Base-by-base conservation (phyloP, 345 rosid species). In the Aethionema arabicum region DNA sequence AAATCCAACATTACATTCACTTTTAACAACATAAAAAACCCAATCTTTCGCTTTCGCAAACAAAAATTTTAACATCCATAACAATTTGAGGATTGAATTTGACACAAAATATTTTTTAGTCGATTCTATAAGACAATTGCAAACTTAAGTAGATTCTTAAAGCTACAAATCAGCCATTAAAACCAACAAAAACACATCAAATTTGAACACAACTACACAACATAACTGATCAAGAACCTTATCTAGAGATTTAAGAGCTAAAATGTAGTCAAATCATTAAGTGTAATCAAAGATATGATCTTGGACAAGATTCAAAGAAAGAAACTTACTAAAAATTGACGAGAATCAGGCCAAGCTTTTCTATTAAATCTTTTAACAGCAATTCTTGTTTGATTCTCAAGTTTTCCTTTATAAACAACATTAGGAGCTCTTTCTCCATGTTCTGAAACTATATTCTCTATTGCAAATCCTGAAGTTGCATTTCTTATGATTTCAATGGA, bases 381-480 rank as follows among this genome's bases (percentile, higher is more conserved):
- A 56, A 90, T 78, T 13, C 83, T 68, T 79, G 52, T 83, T 60
- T 79, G 83, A 67, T 80, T 82, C 65, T 83, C 92, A 38, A 90
- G 67, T 77, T 90, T 90, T 48, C 95, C 95, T 67, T 78, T 85
- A 41, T 90, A 90, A 38, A 87, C 97, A 66, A 85, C 85, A 67
- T 87, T 90, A 1, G 95, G 97, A 69, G 93, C 95, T 76, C 82
- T 87, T 73, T 85, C 95, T 37, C 93, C 97, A 69, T 85, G 97
- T 62, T 87, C 95, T 15, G 93, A 87, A 52, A 87, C 91, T 50
- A 90, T 90, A 62, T 90, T 90, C 75, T 85, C 93, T n/a, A 72
- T 79, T 0, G 95, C 81, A 66, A 90, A 90, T 45, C 97, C 90
- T 11, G 91, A 87, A 6, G 95, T 87, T 3, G 95, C 97, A 41